Evolutionary conservation across 805 yeast genomes (phyloP).

Genomic region (Suhomyces sp.): DNA sequence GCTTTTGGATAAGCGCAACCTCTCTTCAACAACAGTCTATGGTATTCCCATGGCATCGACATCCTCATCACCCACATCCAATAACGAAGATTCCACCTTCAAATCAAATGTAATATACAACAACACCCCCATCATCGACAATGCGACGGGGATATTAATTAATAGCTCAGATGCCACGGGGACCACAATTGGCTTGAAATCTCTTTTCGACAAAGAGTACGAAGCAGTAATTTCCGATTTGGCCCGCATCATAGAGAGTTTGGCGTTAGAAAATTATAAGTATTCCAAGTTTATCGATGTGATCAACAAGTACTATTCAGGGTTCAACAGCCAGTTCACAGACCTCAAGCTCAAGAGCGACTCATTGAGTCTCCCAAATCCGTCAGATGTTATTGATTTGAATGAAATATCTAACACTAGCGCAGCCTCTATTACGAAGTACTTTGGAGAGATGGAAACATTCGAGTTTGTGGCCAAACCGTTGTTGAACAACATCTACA

Average conservation of each 20-base stretch:
- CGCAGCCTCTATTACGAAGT: constrained; percentile 14
- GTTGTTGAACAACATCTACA: constrained; percentile 32
- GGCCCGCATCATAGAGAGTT: constrained; percentile 34
- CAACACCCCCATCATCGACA: constrained; percentile 34
- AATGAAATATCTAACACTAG: constrained; percentile 14
- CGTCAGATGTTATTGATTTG: constrained; percentile 32
- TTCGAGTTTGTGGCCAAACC: constrained; percentile 37
- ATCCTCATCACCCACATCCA: neutral
- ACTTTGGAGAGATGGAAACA: constrained; percentile 34
- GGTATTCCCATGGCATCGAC: constrained; percentile 21
- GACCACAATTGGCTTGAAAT: neutral
- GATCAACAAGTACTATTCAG: constrained; percentile 27
- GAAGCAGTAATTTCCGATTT: constrained; percentile 33
- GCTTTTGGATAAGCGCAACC: constrained; percentile 32
- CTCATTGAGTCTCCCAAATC: constrained; percentile 23
- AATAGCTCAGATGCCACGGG: constrained; percentile 4
- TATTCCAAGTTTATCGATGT: constrained; percentile 31
- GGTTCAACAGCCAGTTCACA: constrained; percentile 27
- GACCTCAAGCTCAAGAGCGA: constrained; percentile 14
- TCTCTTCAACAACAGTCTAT: constrained; percentile 27
- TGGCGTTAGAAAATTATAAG: constrained; percentile 37
- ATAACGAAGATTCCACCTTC: constrained; percentile 8
- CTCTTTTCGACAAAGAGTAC: constrained; percentile 22
- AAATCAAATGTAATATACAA: constrained; percentile 28
- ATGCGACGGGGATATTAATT: constrained; percentile 14